Evolutionary conservation across 2,329 filamentous ascomycete species (phyloP), one percentile per base, ranked within the genome.

Genomic region (Aspergillus pseudonomiae): DNA sequence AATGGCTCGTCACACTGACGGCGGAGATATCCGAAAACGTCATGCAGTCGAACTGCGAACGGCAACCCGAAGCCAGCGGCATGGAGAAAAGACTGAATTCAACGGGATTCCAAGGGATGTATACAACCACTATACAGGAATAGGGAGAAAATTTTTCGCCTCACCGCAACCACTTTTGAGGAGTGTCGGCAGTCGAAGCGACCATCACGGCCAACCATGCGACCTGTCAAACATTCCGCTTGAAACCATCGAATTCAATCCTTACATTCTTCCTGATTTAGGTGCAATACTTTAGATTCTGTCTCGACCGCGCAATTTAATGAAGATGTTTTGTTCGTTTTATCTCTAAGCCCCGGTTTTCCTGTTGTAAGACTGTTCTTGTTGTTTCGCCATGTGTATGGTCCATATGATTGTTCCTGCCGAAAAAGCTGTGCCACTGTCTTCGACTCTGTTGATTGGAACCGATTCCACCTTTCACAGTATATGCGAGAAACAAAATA

Each of bases 241-340:
- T 26, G 52, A 55, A 55, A 39, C 19, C 52, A 55, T 55, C 52
- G 32, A 55, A 24, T 36, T 54, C 50, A 21, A 54, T 36, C 32
- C 26, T 54, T 36, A 57, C 59, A 61, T 61, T 60, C 56, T 48
- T 26, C 32, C 34, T 19, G 30, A 41, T 55, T 39, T 34, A 26
- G 32, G 32, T 6, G 52, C 52, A 24, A 34, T 39, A 19, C 34
- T 55, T 53, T 55, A 39, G 32, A 39, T 21, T 26, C n/a, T 26
- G 32, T 24, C 52, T 36, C 30, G 32, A 26, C 52, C 32, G 52
- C 21, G 11, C 52, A 36, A 36, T 39, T 54, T 16, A 21, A 36
- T 36, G 32, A 36, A 10, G 12, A 54, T 55, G 52, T 36, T 41
- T 21, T 24, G 46, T 36, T 32, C 21, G 12, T 24, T 45, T 60